Percentiles rank a stretch among this genome's conserved stretches.
phyloP scores from a whole-genome alignment of 257 asterid species.

The Jacaranda copaia region DNA sequence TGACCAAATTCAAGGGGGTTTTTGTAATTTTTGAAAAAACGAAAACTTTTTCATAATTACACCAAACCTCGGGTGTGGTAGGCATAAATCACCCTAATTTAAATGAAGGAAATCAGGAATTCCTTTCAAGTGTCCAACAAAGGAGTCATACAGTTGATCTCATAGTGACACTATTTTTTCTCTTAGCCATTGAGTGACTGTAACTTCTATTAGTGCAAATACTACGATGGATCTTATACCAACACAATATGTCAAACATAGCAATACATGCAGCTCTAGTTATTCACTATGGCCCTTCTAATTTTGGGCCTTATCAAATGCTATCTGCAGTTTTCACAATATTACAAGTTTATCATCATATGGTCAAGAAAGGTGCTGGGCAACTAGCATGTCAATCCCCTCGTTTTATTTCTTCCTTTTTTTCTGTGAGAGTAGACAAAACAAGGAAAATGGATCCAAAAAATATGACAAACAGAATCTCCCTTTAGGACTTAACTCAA shows the following conservation, averaged over 20 bases:
- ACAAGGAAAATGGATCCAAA: not conserved
- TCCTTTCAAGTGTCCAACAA: slow-evolving; percentile 16
- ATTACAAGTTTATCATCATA: slow-evolving; percentile 3
- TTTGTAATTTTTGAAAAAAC: too few species aligned
- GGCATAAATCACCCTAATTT: too few species aligned
- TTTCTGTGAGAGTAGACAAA: not conserved
- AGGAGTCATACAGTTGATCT: not conserved
- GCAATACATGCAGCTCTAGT: not conserved
- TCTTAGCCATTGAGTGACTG: not conserved
- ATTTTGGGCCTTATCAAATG: not conserved
- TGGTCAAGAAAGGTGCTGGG: slow-evolving; percentile 19
- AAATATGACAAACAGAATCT: not conserved
- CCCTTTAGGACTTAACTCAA: not conserved
- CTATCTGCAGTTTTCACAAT: not conserved
- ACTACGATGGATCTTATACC: not conserved
- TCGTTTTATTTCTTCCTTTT: not conserved
- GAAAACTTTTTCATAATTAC: too few species aligned
- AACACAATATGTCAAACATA: not conserved
- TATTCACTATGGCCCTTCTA: not conserved
- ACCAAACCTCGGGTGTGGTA: too few species aligned
- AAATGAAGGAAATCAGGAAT: slow-evolving; percentile 6
- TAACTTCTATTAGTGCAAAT: not conserved
- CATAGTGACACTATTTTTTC: not conserved
- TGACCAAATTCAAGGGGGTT: too few species aligned
- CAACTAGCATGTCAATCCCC: not conserved